phyloP scores from a whole-genome alignment of 495 filamentous ascomycete species.

The Immersiella caudata region DNA sequence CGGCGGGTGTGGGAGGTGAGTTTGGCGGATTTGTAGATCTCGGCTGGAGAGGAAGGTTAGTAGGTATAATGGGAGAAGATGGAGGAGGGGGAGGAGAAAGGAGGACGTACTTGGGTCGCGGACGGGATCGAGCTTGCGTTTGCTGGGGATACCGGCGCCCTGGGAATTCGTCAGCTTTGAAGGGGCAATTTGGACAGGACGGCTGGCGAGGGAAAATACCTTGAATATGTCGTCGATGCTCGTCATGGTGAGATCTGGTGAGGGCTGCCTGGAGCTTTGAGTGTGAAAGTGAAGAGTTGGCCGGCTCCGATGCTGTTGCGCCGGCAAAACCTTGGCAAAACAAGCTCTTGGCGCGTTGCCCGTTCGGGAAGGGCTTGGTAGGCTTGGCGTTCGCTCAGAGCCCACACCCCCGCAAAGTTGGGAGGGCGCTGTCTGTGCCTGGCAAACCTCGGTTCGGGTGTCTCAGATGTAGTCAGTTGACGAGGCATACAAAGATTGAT shows the following conservation, averaged over 20 bases:
- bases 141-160: conserved; percentile 59
- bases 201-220: conserved; percentile 44
- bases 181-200: not conserved
- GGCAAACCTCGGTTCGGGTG: not conserved
- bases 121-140: conserved; percentile 76
- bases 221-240: conserved; percentile 86
- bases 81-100: conserved; percentile 6
- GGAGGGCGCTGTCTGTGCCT: not conserved
- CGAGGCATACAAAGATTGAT: not conserved
- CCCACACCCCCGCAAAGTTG: not conserved
- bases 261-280: not conserved
- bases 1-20: conserved; percentile 54
- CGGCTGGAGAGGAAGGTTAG: conserved; percentile 49
- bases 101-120: conserved; percentile 70
- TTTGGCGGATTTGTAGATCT: conserved; percentile 88
- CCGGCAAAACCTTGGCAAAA: conserved; percentile 19
- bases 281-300: conserved; percentile 16
- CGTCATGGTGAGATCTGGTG: conserved; percentile 56
- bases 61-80: not conserved
- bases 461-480: not conserved
- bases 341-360: not conserved
- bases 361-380: not conserved
- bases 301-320: not conserved
- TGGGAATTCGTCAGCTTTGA: conserved; percentile 24
- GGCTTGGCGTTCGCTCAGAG: not conserved